Evolutionary conservation across 176 grass and related monocot species (phyloP), one percentile per base, ranked within the genome.

Genomic region (Elaeis guineensis): DNA sequence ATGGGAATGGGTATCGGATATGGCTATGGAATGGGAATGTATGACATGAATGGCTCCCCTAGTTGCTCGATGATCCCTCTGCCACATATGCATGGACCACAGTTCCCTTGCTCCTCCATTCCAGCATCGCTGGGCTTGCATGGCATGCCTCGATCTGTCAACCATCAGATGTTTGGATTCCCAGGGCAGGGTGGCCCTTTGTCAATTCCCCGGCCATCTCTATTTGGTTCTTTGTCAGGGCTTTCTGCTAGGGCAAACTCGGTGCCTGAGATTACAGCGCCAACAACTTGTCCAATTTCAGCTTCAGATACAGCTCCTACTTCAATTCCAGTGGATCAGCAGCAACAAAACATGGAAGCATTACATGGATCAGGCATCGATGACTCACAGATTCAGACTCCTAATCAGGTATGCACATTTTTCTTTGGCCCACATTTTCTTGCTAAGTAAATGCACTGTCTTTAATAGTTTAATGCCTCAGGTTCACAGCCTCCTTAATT

Each of bases 31-130:
- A 77, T 81, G 74, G 69, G 83, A 48, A 44, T 70, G 51, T 66
- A 81, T 17, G 69, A 86, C 74, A 81, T 81, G 69, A 81, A 70
- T 74, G 72, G 21, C 75, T 61, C 54, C 16, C 32, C 78, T 57
- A 39, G 26, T 18, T 61, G 17, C 58, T 17, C 58, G 17, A 30
- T 65, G 0, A 50, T 81, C 30, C 83, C 74, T 3, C 49, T 78
- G n/a, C 56, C 64, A n/a, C 20, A 59, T 50, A 77, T 86, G 73
- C 78, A 59, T 30, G 21, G 57, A 8, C 6, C 58, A 6, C 58
- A 61, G 16, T 61, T 61, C 25, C 26, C 58, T 61, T 61, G 58
- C 26, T 26, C 58, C 26, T 30, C 58, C 16, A 20, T 50, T 64
- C 39, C 39, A 64, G 61, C n/a, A 16, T 9, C 64, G 17, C 70